Evolutionary conservation across 352 stramenopile species (phyloP).

Genomic region (Phytophthora brassicae): DNA sequence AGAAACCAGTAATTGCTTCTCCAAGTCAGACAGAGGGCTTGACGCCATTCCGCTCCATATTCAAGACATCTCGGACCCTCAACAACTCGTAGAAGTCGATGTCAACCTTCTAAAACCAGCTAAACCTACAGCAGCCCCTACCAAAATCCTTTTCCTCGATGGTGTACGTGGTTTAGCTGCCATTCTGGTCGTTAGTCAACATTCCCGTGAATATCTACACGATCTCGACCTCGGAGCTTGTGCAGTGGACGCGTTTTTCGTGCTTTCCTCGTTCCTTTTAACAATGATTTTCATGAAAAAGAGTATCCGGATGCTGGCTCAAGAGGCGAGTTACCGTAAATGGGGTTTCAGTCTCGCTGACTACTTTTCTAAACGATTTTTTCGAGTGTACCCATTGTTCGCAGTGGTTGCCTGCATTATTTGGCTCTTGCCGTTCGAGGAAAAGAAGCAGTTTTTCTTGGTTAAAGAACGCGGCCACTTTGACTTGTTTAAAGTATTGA

Average conservation of each 20-base stretch:
- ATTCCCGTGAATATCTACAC: conserved; percentile 32
- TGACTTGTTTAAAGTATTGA: conserved; percentile 46
- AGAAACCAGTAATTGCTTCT: conserved; percentile 8
- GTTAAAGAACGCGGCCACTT: conserved; percentile 36
- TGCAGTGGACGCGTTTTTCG: conserved; percentile 43
- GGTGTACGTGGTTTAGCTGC: conserved; percentile 47
- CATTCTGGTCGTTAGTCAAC: conserved; percentile 38
- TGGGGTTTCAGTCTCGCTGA: conserved; percentile 30
- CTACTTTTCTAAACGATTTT: conserved; percentile 45
- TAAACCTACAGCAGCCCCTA: conserved; percentile 12
- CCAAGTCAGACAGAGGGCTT: conserved; percentile 2
- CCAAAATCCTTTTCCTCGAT: conserved; percentile 47
- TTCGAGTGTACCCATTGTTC: conserved; percentile 41
- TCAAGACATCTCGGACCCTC: conserved; percentile 14
- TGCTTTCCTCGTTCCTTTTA: conserved; percentile 47
- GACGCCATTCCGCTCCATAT: conserved; percentile 16
- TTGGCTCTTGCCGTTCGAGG: conserved; percentile 34
- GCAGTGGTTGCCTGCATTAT: conserved; percentile 22
- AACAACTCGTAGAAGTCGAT: conserved; percentile 10
- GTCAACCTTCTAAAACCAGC: conserved; percentile 9
- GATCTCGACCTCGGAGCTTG: conserved; percentile 33
- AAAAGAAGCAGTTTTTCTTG: conserved; percentile 34
- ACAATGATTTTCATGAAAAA: conserved; percentile 48
- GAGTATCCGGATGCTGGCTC: conserved; percentile 24
- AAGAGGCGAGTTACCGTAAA: conserved; percentile 21